Conservation (phyloP, 2,329 filamentous ascomycete genomes). For the Paramyrothecium sp. region DNA sequence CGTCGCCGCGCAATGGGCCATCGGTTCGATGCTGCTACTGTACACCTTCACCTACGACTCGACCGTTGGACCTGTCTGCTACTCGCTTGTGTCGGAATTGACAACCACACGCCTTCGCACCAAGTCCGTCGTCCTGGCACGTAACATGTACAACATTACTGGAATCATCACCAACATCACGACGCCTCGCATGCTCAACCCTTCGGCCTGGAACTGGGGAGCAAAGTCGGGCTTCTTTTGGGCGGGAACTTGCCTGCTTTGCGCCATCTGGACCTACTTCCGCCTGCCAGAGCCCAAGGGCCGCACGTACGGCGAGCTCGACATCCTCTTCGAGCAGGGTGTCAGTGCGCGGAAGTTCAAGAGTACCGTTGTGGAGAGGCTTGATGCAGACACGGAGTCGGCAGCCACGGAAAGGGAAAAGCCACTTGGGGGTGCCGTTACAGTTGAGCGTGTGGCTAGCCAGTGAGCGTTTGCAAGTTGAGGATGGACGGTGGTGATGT, state of each 20-base stretch:
- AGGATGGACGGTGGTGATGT: background rate
- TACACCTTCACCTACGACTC: conserved; percentile 42
- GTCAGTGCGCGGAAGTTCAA: conserved; percentile 41
- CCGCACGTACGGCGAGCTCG: conserved; percentile 53
- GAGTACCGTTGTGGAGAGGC: conserved; percentile 23
- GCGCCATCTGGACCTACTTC: conserved; percentile 49
- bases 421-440: conserved; percentile 7
- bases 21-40: conserved; percentile 42
- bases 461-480: background rate
- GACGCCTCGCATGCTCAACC: conserved; percentile 46
- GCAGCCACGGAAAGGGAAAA: conserved; percentile 16
- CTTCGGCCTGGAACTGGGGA: conserved; percentile 43
- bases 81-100: conserved; percentile 69
- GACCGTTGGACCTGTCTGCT: conserved; percentile 62
- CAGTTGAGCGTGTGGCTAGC: background rate
- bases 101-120: conserved; percentile 44
- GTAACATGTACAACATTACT: conserved; percentile 46
- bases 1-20: conserved; percentile 44
- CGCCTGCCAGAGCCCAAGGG: conserved; percentile 54
- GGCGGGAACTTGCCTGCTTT: conserved; percentile 41
- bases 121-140: conserved; percentile 43
- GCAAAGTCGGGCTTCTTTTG: conserved; percentile 48
- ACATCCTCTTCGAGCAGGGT: conserved; percentile 49
- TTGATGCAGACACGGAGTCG: conserved; percentile 16
- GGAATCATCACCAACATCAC: conserved; percentile 46